Evolutionary conservation across 305 asterid species (phyloP).

Genomic region (Petunia hybrid): DNA sequence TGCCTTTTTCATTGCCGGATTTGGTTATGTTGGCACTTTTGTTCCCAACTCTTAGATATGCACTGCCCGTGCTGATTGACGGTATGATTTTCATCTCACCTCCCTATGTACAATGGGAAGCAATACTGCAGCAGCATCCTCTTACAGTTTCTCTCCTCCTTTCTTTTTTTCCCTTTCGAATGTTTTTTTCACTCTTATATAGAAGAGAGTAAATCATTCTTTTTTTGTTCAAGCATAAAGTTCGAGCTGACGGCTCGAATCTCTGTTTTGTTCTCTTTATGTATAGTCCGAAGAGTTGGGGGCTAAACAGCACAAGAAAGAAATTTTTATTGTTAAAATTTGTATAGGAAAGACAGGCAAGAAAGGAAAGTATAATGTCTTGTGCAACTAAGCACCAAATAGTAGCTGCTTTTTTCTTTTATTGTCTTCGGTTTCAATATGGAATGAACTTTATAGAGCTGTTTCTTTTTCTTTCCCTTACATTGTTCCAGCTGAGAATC

Average conservation of each 20-base stretch:
- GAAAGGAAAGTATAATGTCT: slow-evolving; percentile 18
- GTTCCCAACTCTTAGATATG: slow-evolving; percentile 47
- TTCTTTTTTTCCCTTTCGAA: neutral
- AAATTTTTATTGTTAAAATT: slow-evolving; percentile 22
- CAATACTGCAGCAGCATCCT: neutral
- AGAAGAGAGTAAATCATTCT: slow-evolving; percentile 1
- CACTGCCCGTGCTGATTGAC: neutral
- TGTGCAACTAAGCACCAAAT: slow-evolving; percentile 24
- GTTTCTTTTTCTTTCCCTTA: neutral
- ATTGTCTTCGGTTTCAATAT: neutral
- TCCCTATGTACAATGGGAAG: neutral
- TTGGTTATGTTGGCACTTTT: slow-evolving; percentile 73
- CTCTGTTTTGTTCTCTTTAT: slow-evolving; percentile 29
- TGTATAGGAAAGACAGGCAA: slow-evolving; percentile 22
- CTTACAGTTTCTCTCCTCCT: neutral
- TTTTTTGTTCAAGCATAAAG: slow-evolving; percentile 25
- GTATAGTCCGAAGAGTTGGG: slow-evolving; percentile 19
- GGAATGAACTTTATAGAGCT: neutral
- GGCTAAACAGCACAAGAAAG: neutral
- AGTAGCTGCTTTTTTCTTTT: neutral
- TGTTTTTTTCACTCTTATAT: neutral
- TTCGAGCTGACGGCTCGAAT: slow-evolving; percentile 28
- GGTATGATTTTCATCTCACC: neutral
- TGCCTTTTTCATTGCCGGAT: slow-evolving; percentile 75
- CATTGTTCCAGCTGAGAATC: neutral